Conservation (phyloP, 352 stramenopile genomes). For the Bremia lactucae region DNA sequence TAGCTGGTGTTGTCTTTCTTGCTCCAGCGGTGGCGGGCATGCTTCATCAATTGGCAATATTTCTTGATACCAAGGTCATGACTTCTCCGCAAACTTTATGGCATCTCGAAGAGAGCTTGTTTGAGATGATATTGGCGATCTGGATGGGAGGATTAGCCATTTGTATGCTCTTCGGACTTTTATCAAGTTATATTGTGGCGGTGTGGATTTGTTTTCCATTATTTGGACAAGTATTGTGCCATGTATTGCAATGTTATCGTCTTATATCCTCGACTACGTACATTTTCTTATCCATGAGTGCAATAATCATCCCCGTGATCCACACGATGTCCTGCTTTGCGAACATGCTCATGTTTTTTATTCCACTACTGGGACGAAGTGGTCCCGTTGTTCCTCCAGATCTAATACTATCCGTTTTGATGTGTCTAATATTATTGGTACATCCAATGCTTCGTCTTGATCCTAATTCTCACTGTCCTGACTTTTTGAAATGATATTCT, state of each 20-base stretch:
- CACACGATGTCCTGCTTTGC: slow-evolving; percentile 46
- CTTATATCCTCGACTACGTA: slow-evolving; percentile 34
- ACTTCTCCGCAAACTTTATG: slow-evolving; percentile 25
- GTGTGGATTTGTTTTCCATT: slow-evolving; percentile 59
- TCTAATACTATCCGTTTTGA: slow-evolving; percentile 35
- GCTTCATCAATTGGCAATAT: slow-evolving; percentile 32
- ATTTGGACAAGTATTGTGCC: slow-evolving; percentile 32
- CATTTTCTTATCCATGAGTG: slow-evolving; percentile 35
- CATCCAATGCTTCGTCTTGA: too few relatives aligned
- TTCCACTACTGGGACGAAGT: slow-evolving; percentile 56
- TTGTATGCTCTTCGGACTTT: slow-evolving; percentile 28
- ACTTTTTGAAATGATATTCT: slow-evolving; percentile 3
- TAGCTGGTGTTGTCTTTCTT: slow-evolving; percentile 36
- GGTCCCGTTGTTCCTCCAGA: slow-evolving; percentile 47
- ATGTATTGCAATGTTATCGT: slow-evolving; percentile 24
- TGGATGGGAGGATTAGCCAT: slow-evolving; percentile 30
- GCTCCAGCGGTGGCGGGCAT: slow-evolving; percentile 40
- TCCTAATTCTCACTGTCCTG: neutral
- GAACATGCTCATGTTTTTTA: slow-evolving; percentile 62
- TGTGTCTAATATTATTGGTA: slow-evolving; percentile 42
- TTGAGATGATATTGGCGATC: slow-evolving; percentile 40
- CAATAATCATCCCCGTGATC: slow-evolving; percentile 44
- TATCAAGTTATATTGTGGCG: slow-evolving; percentile 53
- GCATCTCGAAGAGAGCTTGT: slow-evolving; percentile 50
- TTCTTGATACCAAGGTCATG: slow-evolving; percentile 21